phyloP scores from a whole-genome alignment of 345 rosid genomes.

The Nasturtium officinale region DNA sequence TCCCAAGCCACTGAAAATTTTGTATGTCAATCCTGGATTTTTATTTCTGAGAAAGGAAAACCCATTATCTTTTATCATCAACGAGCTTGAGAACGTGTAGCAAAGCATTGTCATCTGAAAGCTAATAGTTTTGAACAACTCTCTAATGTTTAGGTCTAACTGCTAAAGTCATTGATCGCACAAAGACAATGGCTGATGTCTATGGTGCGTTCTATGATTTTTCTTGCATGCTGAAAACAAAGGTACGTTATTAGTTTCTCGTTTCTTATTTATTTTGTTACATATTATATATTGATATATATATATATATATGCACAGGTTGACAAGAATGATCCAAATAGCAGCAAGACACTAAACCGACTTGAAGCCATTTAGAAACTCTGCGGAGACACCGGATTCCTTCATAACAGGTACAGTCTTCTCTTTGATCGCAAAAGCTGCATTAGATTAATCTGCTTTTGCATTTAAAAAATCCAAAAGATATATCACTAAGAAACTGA shows the following conservation, averaged over 20 bases:
- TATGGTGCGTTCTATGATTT: constrained; percentile 87
- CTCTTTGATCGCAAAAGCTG: not conserved
- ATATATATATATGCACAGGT: constrained; percentile 63
- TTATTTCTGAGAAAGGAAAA: too few relatives aligned
- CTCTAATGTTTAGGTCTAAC: constrained; percentile 65
- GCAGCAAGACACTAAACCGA: constrained; percentile 57
- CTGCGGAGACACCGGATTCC: constrained; percentile 64
- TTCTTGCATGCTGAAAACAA: constrained; percentile 67
- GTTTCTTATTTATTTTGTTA: not conserved
- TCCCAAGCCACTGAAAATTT: too few relatives aligned
- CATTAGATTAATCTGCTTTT: not conserved
- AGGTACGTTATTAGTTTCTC: constrained; percentile 49
- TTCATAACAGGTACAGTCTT: constrained; percentile 54
- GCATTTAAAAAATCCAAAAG: not conserved
- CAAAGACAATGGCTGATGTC: constrained; percentile 85
- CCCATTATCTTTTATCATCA: too few relatives aligned
- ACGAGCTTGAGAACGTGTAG: too few relatives aligned
- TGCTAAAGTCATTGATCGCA: constrained; percentile 79
- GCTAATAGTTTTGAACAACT: constrained; percentile 2
- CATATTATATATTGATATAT: not conserved
- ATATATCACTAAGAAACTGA: constrained; percentile 4
- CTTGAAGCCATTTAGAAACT: constrained; percentile 65
- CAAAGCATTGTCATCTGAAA: too few relatives aligned
- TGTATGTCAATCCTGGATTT: too few relatives aligned
- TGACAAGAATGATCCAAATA: constrained; percentile 73